These are phyloP conservation scores for Chalciporus chontae DNA, from an alignment of 768 basidiomycete genomes.

Conservation along the genomic window DNA sequence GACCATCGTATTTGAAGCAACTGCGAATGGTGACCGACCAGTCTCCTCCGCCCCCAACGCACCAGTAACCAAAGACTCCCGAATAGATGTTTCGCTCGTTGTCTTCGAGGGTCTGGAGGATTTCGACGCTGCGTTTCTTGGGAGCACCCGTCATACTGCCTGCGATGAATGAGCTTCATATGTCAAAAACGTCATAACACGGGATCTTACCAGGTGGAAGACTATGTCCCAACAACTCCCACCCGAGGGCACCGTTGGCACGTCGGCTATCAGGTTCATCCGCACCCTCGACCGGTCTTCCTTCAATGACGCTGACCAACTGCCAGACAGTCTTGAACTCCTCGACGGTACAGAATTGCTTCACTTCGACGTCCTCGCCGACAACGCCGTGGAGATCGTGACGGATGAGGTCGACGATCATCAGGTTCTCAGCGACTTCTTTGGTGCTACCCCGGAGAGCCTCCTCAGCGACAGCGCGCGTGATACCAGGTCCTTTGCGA, in stretches of 20 bases:
- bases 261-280: constrained; percentile 35
- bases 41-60: constrained; percentile 82
- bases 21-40: constrained; percentile 95
- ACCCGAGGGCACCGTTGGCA: constrained; percentile 52
- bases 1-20: constrained; percentile 70
- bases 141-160: constrained; percentile 98
- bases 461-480: constrained; percentile 62
- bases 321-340: constrained; percentile 95
- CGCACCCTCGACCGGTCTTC: constrained; percentile 40
- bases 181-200: background rate
- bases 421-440: constrained; percentile 94
- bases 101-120: constrained; percentile 77
- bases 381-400: constrained; percentile 87
- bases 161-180: constrained; percentile 26
- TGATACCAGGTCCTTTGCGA: constrained; percentile 62
- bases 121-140: constrained; percentile 90
- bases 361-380: constrained; percentile 77
- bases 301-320: constrained; percentile 91
- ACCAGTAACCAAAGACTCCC: constrained; percentile 91
- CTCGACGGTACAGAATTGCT: constrained; percentile 83
- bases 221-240: constrained; percentile 74
- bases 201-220: constrained; percentile 73
- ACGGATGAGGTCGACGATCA: constrained; percentile 96
- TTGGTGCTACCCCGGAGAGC: constrained; percentile 66
- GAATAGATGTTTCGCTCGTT: constrained; percentile 79